Percentiles rank a stretch among this genome's conserved stretches.
Conservation (phyloP, 2,329 filamentous ascomycete species). For the Aspergillus texensis region DNA sequence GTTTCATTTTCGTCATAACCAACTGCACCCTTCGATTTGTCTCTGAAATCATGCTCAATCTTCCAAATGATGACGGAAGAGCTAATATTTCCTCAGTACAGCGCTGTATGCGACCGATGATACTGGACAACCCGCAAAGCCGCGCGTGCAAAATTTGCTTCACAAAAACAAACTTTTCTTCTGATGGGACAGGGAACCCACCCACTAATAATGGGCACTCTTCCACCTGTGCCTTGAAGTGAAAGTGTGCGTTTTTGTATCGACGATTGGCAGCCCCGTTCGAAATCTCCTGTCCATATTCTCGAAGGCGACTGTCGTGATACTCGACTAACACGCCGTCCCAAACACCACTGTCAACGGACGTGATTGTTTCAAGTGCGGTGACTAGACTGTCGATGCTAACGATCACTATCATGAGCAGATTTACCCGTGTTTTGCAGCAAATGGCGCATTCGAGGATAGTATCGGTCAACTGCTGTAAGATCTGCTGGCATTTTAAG, state of each 20-base stretch:
- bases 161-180: conserved; percentile 32
- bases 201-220: conserved; percentile 31
- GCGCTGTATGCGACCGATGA: conserved; percentile 29
- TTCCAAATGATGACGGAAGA: conserved; percentile 23
- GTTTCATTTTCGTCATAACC: conserved; percentile 34
- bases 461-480: conserved; percentile 31
- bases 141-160: conserved; percentile 29
- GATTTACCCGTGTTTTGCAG: conserved; percentile 25
- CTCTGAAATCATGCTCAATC: conserved; percentile 34
- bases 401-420: conserved; percentile 35
- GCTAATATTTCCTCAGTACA: conserved; percentile 29
- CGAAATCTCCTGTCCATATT: conserved; percentile 8
- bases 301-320: conserved; percentile 11
- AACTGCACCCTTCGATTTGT: conserved; percentile 33
- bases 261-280: conserved; percentile 7
- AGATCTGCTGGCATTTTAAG: conserved; percentile 28
- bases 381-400: conserved; percentile 33
- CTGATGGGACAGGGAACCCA: conserved; percentile 26
- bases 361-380: conserved; percentile 26
- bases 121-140: conserved; percentile 31
- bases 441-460: conserved; percentile 34
- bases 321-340: conserved; percentile 18
- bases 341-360: conserved; percentile 16
- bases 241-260: conserved; percentile 9
- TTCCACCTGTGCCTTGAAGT: conserved; percentile 27